phyloP scores from a whole-genome alignment of 768 basidiomycete species.

The Psilocybe azurescens region DNA sequence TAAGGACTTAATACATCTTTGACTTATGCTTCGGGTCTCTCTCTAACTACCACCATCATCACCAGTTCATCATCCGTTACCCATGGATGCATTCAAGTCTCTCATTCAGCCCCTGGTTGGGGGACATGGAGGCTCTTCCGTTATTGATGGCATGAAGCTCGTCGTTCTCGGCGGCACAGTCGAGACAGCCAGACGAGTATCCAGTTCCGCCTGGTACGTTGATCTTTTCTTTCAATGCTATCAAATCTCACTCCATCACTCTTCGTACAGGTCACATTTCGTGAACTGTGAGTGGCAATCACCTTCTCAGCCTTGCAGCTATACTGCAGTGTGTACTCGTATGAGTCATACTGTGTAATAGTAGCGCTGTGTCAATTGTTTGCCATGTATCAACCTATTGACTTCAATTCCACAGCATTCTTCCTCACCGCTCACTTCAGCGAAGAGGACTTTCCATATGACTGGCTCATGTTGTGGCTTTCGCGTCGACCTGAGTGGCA shows the following conservation, averaged over 20 bases:
- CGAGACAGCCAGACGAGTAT: slow-evolving; percentile 82
- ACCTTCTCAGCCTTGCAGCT: not conserved
- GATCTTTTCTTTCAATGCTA: slow-evolving; percentile 1
- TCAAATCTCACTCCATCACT: not conserved
- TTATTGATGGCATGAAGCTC: slow-evolving; percentile 90
- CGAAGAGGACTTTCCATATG: slow-evolving; percentile 89
- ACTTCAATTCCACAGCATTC: slow-evolving; percentile 54
- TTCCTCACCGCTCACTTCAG: slow-evolving; percentile 92
- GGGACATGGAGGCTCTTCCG: slow-evolving; percentile 74
- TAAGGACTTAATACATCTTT: slow-evolving; percentile 9
- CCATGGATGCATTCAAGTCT: slow-evolving; percentile 82
- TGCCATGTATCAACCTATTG: slow-evolving; percentile 12
- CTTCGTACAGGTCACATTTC: slow-evolving; percentile 69
- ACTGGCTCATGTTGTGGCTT: slow-evolving; percentile 93
- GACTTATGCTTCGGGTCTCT: not conserved
- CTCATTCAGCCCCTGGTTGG: slow-evolving; percentile 82
- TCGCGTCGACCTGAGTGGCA: slow-evolving; percentile 88
- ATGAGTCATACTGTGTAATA: slow-evolving; percentile 18
- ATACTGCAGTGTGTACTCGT: slow-evolving; percentile 1
- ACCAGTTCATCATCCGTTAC: not conserved
- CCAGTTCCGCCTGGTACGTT: slow-evolving; percentile 80
- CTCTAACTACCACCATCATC: slow-evolving; percentile 12
- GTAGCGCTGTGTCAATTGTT: not conserved
- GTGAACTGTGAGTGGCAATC: slow-evolving; percentile 74
- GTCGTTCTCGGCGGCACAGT: slow-evolving; percentile 89